Conservation (phyloP, 164 flowering plant species). For the Santalum album region DNA sequence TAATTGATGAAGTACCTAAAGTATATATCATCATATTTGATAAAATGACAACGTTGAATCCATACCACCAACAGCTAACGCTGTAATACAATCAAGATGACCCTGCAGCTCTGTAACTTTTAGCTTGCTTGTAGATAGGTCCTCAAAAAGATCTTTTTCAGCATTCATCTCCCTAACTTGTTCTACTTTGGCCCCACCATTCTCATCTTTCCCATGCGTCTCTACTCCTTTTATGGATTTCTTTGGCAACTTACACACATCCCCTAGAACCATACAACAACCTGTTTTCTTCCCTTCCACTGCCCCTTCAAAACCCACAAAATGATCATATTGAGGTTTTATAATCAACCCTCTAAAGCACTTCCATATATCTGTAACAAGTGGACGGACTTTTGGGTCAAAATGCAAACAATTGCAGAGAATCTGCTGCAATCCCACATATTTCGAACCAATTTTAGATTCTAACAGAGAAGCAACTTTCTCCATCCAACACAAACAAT, state of each 20-base stretch:
- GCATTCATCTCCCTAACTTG: slow-evolving; percentile 14
- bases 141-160: slow-evolving; percentile 31
- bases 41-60: slow-evolving; percentile 1
- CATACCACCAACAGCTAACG: slow-evolving; percentile 80
- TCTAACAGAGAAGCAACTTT: slow-evolving; percentile 29
- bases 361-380: slow-evolving; percentile 52
- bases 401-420: slow-evolving; percentile 47
- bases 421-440: slow-evolving; percentile 21
- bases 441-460: slow-evolving; percentile 25
- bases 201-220: slow-evolving; percentile 11
- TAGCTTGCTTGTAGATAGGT: slow-evolving; percentile 28
- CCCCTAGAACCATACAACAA: slow-evolving; percentile 43
- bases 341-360: slow-evolving; percentile 41
- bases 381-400: slow-evolving; percentile 47
- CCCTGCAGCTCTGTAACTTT: slow-evolving; percentile 46
- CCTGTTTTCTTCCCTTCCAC: slow-evolving; percentile 6
- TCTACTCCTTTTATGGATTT: slow-evolving; percentile 11
- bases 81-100: slow-evolving; percentile 75
- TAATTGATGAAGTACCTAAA: no score
- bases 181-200: slow-evolving; percentile 15
- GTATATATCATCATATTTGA: no score
- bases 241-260: slow-evolving; percentile 29
- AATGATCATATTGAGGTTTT: slow-evolving; percentile 23
- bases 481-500: slow-evolving; percentile 32
- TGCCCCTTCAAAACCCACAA: slow-evolving; percentile 12